Conservation (phyloP, 2,329 filamentous ascomycete genomes). For the Celoporthe dispersa region DNA sequence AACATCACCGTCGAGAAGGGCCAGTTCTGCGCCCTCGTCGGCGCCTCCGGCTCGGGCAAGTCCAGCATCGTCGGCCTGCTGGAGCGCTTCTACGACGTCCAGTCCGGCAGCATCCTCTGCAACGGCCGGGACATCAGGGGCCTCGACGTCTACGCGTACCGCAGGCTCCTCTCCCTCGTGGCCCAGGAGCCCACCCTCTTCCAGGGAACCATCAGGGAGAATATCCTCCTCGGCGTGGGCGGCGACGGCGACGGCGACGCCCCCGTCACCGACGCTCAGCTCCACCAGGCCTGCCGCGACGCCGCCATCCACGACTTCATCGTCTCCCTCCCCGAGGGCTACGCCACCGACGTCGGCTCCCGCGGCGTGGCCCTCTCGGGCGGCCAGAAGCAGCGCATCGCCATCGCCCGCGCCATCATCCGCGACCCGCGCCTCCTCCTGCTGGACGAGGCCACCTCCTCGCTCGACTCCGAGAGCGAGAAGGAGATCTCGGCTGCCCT, state of each 20-base stretch:
- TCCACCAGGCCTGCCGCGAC: constrained; percentile 59
- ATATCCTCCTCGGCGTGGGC: constrained; percentile 67
- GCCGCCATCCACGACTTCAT: constrained; percentile 76
- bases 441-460: constrained; percentile 63
- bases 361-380: constrained; percentile 65
- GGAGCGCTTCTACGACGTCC: constrained; percentile 72
- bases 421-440: constrained; percentile 57
- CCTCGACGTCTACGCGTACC: constrained; percentile 65
- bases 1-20: constrained; percentile 69
- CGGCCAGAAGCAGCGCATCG: constrained; percentile 60
- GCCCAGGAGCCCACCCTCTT: constrained; percentile 77
- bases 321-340: constrained; percentile 64
- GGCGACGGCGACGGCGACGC: constrained; percentile 47
- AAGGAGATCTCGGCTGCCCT: constrained; percentile 70
- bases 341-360: constrained; percentile 69
- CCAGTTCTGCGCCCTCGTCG: constrained; percentile 72
- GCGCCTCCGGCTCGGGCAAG: constrained; percentile 73
- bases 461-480: constrained; percentile 64
- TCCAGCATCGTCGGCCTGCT: constrained; percentile 70
- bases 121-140: constrained; percentile 63
- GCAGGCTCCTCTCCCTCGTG: constrained; percentile 69
- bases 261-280: constrained; percentile 53
- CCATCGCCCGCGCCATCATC: constrained; percentile 60
- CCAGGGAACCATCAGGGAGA: constrained; percentile 70
- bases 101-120: constrained; percentile 66